These are phyloP conservation scores for Lignosus rhinocerotis DNA, from an alignment of 1,284 basidiomycete genomes.

Conservation along the genomic window DNA sequence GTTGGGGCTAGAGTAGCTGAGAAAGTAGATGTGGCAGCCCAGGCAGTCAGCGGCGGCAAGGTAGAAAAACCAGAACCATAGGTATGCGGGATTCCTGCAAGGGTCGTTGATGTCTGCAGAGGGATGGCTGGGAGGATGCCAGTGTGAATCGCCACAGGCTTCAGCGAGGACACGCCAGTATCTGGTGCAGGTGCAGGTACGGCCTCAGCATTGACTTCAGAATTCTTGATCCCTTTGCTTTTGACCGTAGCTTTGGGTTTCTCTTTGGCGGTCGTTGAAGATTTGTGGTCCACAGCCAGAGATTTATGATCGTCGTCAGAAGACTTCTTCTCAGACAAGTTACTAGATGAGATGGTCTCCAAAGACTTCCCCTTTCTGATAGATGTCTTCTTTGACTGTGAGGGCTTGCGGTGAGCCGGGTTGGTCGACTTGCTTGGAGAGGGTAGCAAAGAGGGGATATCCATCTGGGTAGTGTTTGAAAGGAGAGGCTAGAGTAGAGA, in stretches of 20 bases:
- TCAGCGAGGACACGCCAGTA: slow-evolving; percentile 36
- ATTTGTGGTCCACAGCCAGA: slow-evolving; percentile 7
- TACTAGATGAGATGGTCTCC: neutral
- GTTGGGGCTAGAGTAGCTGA: slow-evolving; percentile 11
- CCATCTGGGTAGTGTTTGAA: slow-evolving; percentile 10
- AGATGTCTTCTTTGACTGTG: neutral
- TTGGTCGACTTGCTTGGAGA: slow-evolving; percentile 2
- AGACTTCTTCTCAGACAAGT: neutral
- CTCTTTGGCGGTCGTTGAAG: slow-evolving; percentile 24
- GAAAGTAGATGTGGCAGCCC: slow-evolving; percentile 14
- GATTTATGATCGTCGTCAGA: slow-evolving; percentile 6
- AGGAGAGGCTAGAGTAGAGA: slow-evolving; percentile 23
- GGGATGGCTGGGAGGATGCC: slow-evolving; percentile 29
- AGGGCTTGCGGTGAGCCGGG: neutral
- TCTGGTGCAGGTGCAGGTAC: slow-evolving; percentile 61
- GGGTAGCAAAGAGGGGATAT: slow-evolving; percentile 7
- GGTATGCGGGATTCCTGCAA: slow-evolving; percentile 5
- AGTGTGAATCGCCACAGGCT: slow-evolving; percentile 23
- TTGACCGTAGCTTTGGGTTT: slow-evolving; percentile 29
- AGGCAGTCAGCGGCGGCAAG: slow-evolving; percentile 23
- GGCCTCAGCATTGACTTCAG: slow-evolving; percentile 40
- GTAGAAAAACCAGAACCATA: slow-evolving; percentile 28
- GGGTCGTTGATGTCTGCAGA: slow-evolving; percentile 14
- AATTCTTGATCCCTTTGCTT: slow-evolving; percentile 17
- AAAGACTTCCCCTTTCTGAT: slow-evolving; percentile 8